Evolutionary conservation across 225 moss, liverwort and hornwort species (phyloP), one percentile per base, ranked within the genome.

Genomic region (Lunularia cruciata): DNA sequence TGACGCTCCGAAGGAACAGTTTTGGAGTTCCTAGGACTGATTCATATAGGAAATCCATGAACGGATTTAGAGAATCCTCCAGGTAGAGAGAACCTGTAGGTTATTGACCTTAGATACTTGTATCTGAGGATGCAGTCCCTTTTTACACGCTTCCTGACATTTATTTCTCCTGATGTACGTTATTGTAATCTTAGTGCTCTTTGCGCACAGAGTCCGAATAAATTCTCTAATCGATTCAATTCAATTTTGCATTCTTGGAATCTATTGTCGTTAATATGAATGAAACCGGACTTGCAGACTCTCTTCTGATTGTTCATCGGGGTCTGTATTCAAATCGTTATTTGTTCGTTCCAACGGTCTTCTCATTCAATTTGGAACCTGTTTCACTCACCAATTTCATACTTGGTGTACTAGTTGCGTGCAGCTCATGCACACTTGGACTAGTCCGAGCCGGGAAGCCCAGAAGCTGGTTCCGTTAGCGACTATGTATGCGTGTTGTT

Each of bases 161-260:
- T 61, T 37, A 13, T 39, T 23, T 23, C 31, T 10, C 34, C 27
- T 25, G 22, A 61, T 40, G 39, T 61, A 61, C 61, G 61, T 61
- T 39, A 61, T 40, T 61, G 61, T 39, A 61, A 61, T 40, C 61
- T 61, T 61, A 23, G 61, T 61, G 61, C 61, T 39, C n/a, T 9
- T 22, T 25, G 38, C 61, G 42, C 61, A 61, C 40, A 61, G 39
- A 61, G 39, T 22, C 20, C 53, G 6, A 53, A 22, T 3, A 26
- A 13, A 55, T 13, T 7, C 3, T 26, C 55, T 55, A 11, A 55
- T 27, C 10, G 26, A 9, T 7, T 22, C 26, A 10, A 9, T 4
- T 55, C 27, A 14, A 19, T 19, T 9, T 53, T 53, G 23, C 1
- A 55, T 55, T 27, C 13, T 55, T n/a, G n/a, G n/a, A n/a, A n/a